Evolutionary conservation across 2,329 filamentous ascomycete species (phyloP), one percentile per base, ranked within the genome.

Genomic region (Bipolaris bicolor): DNA sequence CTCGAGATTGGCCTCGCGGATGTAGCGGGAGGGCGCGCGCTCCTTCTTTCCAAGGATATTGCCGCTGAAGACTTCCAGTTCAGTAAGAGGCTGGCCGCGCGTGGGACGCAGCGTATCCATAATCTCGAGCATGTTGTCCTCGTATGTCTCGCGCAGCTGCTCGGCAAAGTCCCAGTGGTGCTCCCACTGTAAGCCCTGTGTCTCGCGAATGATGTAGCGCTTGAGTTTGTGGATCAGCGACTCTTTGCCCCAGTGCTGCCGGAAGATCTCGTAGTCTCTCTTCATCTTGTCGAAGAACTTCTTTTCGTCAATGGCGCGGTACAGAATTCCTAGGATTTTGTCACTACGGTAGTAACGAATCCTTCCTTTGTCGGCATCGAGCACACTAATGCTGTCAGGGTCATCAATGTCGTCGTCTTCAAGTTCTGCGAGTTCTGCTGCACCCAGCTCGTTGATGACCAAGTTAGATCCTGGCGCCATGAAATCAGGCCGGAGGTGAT

Each of bases 271-370:
- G 39, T 65, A 67, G 5, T 65, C 58, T 18, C 55, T 51, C 33
- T 71, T 65, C 64, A 74, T 69, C 31, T 57, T 57, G 3, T 60
- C 46, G 40, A 73, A 88, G 41, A 93, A 89, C 50, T 83, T 81
- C 44, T 81, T 80, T 72, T 95, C 91, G 64, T 96, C 86, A 10
- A 96, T 87, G 0, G 82, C 83, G 1, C 90, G 85, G 69, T 90
- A 95, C 0, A 96, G 79, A 4, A 81, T 75, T 0, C 91, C 91
- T 0, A 95, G 81, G 0, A 89, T 80, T 63, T 90, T 91, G 0
- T 85, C 65, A 1, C 88, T 92, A 31, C 74, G 76, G 71, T 95
- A 93, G 69, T 87, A 94, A 3, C 76, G 74, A 24, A 81, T 78
- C 16, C 55, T 40, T 5, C 39, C 40, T 33, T 78, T 76, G 1